Conservation (phyloP, 2,329 filamentous ascomycete genomes). For the Dactylellina drechsleri region DNA sequence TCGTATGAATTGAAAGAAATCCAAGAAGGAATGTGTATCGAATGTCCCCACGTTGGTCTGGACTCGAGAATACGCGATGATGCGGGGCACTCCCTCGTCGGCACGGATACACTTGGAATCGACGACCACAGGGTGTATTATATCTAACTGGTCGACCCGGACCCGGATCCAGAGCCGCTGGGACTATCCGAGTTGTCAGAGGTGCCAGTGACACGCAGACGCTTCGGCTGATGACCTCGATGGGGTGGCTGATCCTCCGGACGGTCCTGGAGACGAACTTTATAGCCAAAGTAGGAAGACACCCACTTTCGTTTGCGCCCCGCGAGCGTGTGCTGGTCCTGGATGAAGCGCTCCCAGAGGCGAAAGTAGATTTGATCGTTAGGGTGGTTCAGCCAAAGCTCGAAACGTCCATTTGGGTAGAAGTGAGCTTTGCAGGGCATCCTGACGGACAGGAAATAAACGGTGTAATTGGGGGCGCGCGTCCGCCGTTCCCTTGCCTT, state of each 20-base stretch:
- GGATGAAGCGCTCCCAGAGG: slow-evolving; percentile 52
- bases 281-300: slow-evolving; percentile 52
- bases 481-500: background rate
- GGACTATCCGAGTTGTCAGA: slow-evolving; percentile 13
- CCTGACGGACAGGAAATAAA: slow-evolving; percentile 10
- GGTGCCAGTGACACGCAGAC: slow-evolving; percentile 15
- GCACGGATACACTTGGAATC: too few species aligned
- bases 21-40: too few species aligned
- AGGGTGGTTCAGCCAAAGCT: slow-evolving; percentile 50
- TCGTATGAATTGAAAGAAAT: too few species aligned
- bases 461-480: background rate
- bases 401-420: slow-evolving; percentile 51
- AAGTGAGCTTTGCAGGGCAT: slow-evolving; percentile 54
- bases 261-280: slow-evolving; percentile 37
- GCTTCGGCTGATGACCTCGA: slow-evolving; percentile 21
- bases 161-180: slow-evolving; percentile 16
- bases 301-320: slow-evolving; percentile 52
- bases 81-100: too few species aligned
- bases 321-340: slow-evolving; percentile 44
- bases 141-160: slow-evolving; percentile 2
- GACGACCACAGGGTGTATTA: too few species aligned
- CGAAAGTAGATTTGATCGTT: slow-evolving; percentile 51
- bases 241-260: slow-evolving; percentile 4
- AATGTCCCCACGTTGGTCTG: too few species aligned
- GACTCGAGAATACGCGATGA: too few species aligned